Percentiles rank a stretch among this genome's conserved stretches.
Evolutionary conservation across 345 rosid species (phyloP).

Genomic region (Turnera subulata): DNA sequence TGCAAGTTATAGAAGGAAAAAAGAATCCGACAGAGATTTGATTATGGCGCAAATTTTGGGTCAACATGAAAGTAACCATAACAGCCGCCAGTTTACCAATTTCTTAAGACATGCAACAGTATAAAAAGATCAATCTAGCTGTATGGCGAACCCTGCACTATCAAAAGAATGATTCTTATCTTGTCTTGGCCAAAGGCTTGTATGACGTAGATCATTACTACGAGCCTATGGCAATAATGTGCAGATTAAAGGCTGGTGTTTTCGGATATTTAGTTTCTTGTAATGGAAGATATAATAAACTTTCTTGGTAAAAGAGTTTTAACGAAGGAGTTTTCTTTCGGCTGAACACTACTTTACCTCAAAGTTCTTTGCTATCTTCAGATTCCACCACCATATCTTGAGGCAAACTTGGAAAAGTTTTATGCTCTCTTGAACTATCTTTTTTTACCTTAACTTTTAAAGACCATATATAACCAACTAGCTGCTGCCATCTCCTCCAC

Average conservation of each 20-base stretch:
- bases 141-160: neutral
- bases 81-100: no score
- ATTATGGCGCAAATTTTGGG: no score
- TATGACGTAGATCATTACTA: no score
- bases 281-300: conserved; percentile 18
- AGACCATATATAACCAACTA: neutral
- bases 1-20: no score
- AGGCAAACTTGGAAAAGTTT: conserved; percentile 15
- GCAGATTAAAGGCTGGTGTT: no score
- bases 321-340: conserved; percentile 9
- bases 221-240: no score
- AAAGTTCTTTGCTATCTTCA: conserved; percentile 18
- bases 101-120: no score
- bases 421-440: neutral
- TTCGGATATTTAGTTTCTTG: conserved; percentile 26
- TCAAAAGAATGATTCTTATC: conserved; percentile 4
- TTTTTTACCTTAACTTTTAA: neutral
- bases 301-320: conserved; percentile 10
- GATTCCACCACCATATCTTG: conserved; percentile 25
- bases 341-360: no score
- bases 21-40: no score
- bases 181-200: conserved; percentile 6
- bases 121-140: no score
- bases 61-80: no score
- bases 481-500: conserved; percentile 3